Conservation (phyloP, 495 filamentous ascomycete species). For the Penicillium taxi region DNA sequence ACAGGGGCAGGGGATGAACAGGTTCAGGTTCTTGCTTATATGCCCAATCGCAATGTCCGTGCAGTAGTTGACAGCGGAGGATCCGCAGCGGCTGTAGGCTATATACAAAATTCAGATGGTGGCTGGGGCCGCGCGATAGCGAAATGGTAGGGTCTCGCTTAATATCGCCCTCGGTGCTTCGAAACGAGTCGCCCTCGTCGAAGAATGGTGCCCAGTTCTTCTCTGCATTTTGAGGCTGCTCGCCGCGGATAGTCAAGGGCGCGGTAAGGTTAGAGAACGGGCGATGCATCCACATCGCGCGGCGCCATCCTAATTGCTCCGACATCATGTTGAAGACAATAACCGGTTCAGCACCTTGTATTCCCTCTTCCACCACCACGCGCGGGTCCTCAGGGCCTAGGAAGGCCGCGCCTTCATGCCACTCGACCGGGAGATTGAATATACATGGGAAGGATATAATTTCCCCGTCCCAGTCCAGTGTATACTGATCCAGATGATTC, state of each 20-base stretch:
- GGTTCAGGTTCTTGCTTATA: not conserved
- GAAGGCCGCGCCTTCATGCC: not conserved
- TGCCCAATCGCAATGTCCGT: constrained; percentile 3
- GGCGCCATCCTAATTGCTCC: not conserved
- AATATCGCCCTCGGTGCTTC: too few relatives aligned
- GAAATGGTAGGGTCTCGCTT: not conserved
- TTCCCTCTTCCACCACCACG: not conserved
- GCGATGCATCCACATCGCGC: constrained; percentile 4
- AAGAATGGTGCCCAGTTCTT: constrained; percentile 6
- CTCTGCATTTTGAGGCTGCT: not conserved
- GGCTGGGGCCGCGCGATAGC: not conserved
- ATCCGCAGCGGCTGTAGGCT: constrained; percentile 2
- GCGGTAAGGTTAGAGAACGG: constrained; percentile 2
- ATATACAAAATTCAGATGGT: constrained; percentile 3
- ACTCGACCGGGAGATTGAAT: not conserved
- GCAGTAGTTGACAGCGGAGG: constrained; percentile 1
- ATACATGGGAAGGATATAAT: constrained; percentile 1
- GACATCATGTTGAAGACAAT: constrained; percentile 5
- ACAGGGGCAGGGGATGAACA: not conserved
- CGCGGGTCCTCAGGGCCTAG: constrained; percentile 3
- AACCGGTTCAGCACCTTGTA: constrained; percentile 1
- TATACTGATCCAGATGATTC: constrained; percentile 3
- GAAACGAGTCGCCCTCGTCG: too few relatives aligned
- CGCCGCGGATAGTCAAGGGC: constrained; percentile 1
- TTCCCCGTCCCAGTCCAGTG: constrained; percentile 1